Conservation (phyloP, 1,139 yeast genomes). For the Blastobotrys apis region DNA sequence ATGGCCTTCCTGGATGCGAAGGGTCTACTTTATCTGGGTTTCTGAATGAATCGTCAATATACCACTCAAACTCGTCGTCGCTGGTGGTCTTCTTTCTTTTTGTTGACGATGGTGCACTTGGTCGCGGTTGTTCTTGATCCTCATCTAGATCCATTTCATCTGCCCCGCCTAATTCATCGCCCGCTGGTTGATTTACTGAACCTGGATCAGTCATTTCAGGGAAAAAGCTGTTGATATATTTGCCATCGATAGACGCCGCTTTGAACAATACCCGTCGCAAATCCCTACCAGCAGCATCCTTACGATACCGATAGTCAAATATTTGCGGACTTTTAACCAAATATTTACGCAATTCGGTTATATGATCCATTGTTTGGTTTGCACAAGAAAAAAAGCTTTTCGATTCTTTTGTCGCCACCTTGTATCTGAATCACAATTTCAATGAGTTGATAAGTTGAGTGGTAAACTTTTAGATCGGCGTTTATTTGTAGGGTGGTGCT, state of each 20-base stretch:
- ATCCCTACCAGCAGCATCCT: constrained; percentile 34
- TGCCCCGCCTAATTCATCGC: constrained; percentile 12
- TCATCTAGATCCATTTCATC: constrained; percentile 17
- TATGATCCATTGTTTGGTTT: constrained; percentile 5
- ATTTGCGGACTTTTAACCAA: constrained; percentile 30
- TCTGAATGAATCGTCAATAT: constrained; percentile 15
- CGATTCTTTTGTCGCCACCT: too few species aligned
- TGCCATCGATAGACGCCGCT: constrained; percentile 50
- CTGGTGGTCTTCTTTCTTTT: too few species aligned
- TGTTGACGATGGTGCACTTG: too few species aligned
- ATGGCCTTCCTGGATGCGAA: constrained; percentile 64
- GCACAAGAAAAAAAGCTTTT: background rate
- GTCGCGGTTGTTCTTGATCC: constrained; percentile 1
- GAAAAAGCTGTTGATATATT: constrained; percentile 48
- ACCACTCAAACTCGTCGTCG: constrained; percentile 7
- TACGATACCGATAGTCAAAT: constrained; percentile 24
- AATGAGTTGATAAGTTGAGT: too few species aligned
- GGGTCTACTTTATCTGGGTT: constrained; percentile 26
- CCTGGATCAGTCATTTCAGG: constrained; percentile 32
- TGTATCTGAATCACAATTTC: too few species aligned
- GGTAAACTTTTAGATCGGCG: too few species aligned
- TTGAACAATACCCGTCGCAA: constrained; percentile 50
- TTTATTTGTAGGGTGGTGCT: too few species aligned
- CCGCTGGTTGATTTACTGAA: constrained; percentile 1
- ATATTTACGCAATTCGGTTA: constrained; percentile 24